These are phyloP conservation scores for Microcyclospora tardicrescens DNA, from an alignment of 2,329 filamentous ascomycete species.

Conservation along the genomic window DNA sequence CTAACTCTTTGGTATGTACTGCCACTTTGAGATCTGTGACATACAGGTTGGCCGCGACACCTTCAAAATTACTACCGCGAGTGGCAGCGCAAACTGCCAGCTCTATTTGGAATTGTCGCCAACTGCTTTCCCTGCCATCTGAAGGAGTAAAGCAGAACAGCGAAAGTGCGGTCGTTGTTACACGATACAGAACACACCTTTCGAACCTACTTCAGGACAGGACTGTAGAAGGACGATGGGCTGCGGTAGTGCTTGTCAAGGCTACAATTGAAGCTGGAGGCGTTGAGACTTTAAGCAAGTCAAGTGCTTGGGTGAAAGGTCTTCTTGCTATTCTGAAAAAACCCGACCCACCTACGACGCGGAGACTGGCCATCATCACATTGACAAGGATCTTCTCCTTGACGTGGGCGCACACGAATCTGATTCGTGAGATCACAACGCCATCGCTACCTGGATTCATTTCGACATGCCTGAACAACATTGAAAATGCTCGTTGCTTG, in stretches of 20 bases:
- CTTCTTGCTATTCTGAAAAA: slow-evolving; percentile 67
- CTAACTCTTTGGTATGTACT: background rate
- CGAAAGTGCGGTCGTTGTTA: slow-evolving; percentile 57
- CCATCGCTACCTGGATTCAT: slow-evolving; percentile 66
- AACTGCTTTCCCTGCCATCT: slow-evolving; percentile 50
- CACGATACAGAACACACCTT: slow-evolving; percentile 70
- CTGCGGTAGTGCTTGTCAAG: slow-evolving; percentile 67
- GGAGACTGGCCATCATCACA: slow-evolving; percentile 63
- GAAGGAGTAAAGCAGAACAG: slow-evolving; percentile 44
- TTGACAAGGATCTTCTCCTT: slow-evolving; percentile 74
- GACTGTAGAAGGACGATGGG: slow-evolving; percentile 60
- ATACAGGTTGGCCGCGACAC: slow-evolving; percentile 57
- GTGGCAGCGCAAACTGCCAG: slow-evolving; percentile 56
- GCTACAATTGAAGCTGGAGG: slow-evolving; percentile 69
- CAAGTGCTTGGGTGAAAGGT: slow-evolving; percentile 63
- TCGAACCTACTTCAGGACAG: slow-evolving; percentile 67
- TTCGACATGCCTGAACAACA: slow-evolving; percentile 56
- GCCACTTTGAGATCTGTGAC: slow-evolving; percentile 50
- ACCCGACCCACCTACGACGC: slow-evolving; percentile 60
- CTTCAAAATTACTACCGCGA: slow-evolving; percentile 59
- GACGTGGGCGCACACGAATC: slow-evolving; percentile 67
- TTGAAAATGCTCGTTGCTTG: slow-evolving; percentile 26
- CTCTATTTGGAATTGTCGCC: slow-evolving; percentile 40
- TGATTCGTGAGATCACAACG: slow-evolving; percentile 78
- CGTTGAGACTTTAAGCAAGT: slow-evolving; percentile 64